Percentiles rank a stretch among this genome's conserved stretches.
phyloP scores from a whole-genome alignment of 148 eudicot genomes.

The Vaccinium myrtillus region DNA sequence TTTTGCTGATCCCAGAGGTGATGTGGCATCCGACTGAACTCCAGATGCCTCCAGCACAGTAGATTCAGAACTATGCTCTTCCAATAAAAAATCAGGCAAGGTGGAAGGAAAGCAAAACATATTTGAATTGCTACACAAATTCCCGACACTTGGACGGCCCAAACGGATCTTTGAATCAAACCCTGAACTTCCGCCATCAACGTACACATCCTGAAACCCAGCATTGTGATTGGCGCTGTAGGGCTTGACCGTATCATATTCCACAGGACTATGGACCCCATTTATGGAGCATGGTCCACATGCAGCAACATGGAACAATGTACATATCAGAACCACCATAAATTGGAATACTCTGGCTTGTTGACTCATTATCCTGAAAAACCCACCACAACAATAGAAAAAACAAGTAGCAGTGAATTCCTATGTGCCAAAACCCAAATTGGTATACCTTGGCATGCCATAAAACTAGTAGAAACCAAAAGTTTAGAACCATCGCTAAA shows the following conservation, averaged over 20 bases:
- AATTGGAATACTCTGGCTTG: conserved; percentile 28
- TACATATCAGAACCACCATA: conserved; percentile 40
- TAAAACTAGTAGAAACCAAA: neutral
- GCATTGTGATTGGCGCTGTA: conserved; percentile 25
- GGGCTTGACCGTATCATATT: conserved; percentile 41
- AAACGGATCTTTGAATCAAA: conserved; percentile 10
- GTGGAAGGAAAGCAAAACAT: conserved; percentile 57
- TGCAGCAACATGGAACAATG: conserved; percentile 32
- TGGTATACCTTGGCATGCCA: neutral
- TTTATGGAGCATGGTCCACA: conserved; percentile 40
- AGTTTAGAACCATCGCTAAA: neutral
- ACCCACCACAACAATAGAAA: neutral
- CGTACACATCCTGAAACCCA: conserved; percentile 30
- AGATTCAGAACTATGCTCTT: conserved; percentile 27
- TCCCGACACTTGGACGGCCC: conserved; percentile 29
- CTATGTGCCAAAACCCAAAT: too few species aligned
- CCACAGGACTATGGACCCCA: conserved; percentile 25
- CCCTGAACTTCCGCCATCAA: conserved; percentile 26
- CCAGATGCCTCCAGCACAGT: conserved; percentile 24
- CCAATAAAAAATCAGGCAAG: conserved; percentile 35
- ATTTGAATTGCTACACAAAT: conserved; percentile 42
- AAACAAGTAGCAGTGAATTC: neutral
- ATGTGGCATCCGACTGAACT: conserved; percentile 32
- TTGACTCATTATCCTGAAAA: conserved; percentile 44
- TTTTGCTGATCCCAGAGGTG: conserved; percentile 23